phyloP scores from a whole-genome alignment of 345 rosid genomes.

The Salix koriyanagi region DNA sequence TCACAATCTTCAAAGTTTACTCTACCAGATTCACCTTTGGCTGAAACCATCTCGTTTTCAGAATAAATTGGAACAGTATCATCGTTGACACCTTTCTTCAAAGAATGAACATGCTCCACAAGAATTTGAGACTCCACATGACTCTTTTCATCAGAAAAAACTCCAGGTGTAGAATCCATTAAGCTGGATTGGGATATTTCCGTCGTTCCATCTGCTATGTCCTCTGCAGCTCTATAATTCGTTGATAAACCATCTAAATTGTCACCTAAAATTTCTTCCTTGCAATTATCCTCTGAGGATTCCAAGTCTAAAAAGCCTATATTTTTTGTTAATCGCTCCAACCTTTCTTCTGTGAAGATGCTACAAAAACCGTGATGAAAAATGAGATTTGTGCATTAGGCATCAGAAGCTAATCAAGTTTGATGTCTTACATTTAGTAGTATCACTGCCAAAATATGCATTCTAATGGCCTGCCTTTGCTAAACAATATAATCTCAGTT shows the following conservation, averaged over 20 bases:
- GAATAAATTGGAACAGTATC: conserved; percentile 23
- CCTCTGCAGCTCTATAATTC: conserved; percentile 28
- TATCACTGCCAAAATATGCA: neutral
- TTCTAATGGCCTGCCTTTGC: too few species aligned
- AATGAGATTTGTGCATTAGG: neutral
- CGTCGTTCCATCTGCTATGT: conserved; percentile 19
- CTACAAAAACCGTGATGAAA: conserved; percentile 34
- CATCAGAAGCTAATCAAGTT: neutral
- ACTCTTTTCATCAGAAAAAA: conserved; percentile 29
- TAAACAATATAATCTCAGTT: neutral
- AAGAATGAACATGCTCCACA: conserved; percentile 30
- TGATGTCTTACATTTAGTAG: neutral
- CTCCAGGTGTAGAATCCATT: conserved; percentile 35
- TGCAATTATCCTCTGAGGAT: conserved; percentile 22
- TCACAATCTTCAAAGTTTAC: conserved; percentile 34
- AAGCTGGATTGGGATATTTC: conserved; percentile 31
- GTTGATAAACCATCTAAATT: conserved; percentile 22
- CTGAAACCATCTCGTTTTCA: conserved; percentile 35
- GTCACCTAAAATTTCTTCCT: conserved; percentile 31
- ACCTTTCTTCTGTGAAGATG: conserved; percentile 85
- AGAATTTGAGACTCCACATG: conserved; percentile 31
- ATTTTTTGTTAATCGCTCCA: conserved; percentile 70
- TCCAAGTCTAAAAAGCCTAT: conserved; percentile 51
- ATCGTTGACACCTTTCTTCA: conserved; percentile 23
- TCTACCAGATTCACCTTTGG: conserved; percentile 28